These are phyloP conservation scores for Acacia acuminata DNA, from an alignment of 306 rosid species.

Conservation along the genomic window DNA sequence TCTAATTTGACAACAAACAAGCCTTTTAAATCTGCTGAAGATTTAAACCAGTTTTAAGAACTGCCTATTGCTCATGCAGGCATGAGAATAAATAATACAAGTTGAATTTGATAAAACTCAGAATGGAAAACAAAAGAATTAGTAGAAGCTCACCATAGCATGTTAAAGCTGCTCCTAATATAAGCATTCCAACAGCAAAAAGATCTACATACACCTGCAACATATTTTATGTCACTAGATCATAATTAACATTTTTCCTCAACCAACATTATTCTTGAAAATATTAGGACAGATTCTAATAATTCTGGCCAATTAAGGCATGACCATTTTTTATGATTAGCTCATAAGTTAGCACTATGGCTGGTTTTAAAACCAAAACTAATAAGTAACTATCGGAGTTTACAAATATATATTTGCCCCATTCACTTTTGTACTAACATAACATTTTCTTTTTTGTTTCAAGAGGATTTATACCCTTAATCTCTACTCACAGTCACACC, in stretches of 20 bases:
- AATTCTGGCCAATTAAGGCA: neutral
- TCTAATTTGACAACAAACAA: slow-evolving; percentile 15
- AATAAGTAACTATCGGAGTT: slow-evolving; percentile 1
- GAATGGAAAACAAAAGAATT: slow-evolving; percentile 32
- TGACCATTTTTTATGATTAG: neutral
- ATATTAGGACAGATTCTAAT: neutral
- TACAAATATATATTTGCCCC: slow-evolving; percentile 6
- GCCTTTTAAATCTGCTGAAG: slow-evolving; percentile 2
- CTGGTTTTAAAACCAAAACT: slow-evolving; percentile 2
- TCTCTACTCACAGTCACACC: neutral
- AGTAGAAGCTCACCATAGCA: slow-evolving; percentile 69
- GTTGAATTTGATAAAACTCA: slow-evolving; percentile 3
- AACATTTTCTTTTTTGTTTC: neutral
- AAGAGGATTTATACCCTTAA: neutral
- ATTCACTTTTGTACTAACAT: neutral
- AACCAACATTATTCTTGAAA: neutral
- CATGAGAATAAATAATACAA: neutral
- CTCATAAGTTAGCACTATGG: slow-evolving; percentile 11
- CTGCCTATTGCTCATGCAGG: neutral
- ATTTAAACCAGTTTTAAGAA: neutral
- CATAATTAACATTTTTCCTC: slow-evolving; percentile 4
- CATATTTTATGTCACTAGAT: slow-evolving; percentile 35
- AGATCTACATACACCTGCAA: slow-evolving; percentile 85
- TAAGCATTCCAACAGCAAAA: slow-evolving; percentile 63
- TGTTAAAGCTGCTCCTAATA: slow-evolving; percentile 81